Percentiles rank a stretch among this genome's conserved stretches.
Conservation (phyloP, 768 basidiomycete species). For the Psilocybe cyanescens region DNA sequence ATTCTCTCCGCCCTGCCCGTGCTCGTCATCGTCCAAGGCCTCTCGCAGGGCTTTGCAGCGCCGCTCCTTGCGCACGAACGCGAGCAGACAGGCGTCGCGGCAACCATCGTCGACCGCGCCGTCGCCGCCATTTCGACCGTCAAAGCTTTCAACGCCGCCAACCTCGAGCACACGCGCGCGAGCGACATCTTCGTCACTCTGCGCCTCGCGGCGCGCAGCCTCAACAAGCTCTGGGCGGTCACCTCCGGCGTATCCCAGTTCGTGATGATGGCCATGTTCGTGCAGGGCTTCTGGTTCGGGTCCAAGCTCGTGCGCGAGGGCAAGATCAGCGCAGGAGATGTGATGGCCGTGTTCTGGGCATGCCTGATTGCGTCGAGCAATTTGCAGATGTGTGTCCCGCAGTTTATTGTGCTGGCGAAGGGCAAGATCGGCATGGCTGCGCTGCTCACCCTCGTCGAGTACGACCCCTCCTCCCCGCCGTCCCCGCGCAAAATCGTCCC, state of each 20-base stretch:
- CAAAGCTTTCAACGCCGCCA: slow-evolving; percentile 87
- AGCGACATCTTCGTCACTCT: slow-evolving; percentile 50
- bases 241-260: slow-evolving; percentile 76
- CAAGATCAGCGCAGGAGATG: slow-evolving; percentile 67
- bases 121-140: slow-evolving; percentile 82
- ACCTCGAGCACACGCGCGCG: slow-evolving; percentile 45
- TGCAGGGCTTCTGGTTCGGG: slow-evolving; percentile 97
- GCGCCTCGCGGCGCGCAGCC: slow-evolving; percentile 48
- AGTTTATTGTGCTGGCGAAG: slow-evolving; percentile 74
- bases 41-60: slow-evolving; percentile 71
- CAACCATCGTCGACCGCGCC: slow-evolving; percentile 81
- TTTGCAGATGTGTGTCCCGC: slow-evolving; percentile 85
- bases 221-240: slow-evolving; percentile 78
- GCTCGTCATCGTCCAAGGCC: slow-evolving; percentile 73
- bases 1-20: slow-evolving; percentile 89
- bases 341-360: slow-evolving; percentile 99
- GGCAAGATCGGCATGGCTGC: slow-evolving; percentile 84
- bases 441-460: slow-evolving; percentile 63
- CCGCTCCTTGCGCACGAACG: slow-evolving; percentile 76
- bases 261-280: slow-evolving; percentile 89
- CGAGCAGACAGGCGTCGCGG: slow-evolving; percentile 65
- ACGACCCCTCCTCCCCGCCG: slow-evolving; percentile 33
- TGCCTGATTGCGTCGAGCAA: slow-evolving; percentile 89
- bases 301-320: slow-evolving; percentile 85
- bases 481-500: slow-evolving; percentile 65